Percentiles rank a stretch among this genome's conserved stretches.
phyloP scores from a whole-genome alignment of 2,329 filamentous ascomycete genomes.

The Fusarium humuli region DNA sequence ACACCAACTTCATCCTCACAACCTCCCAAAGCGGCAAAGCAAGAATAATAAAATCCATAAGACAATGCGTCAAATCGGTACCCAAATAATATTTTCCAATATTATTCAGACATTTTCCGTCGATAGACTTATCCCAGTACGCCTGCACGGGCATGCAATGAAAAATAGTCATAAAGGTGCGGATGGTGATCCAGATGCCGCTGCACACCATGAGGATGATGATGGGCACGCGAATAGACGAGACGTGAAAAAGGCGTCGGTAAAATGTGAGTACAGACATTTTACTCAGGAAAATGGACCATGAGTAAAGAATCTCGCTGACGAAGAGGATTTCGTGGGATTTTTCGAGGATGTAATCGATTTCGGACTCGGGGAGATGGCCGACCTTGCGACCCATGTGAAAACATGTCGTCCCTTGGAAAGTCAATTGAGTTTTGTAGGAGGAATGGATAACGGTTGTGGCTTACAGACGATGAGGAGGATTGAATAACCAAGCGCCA shows the following conservation, averaged over 20 bases:
- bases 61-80: conserved; percentile 31
- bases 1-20: conserved; percentile 17
- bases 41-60: conserved; percentile 34
- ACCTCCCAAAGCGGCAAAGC: conserved; percentile 26
- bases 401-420: conserved; percentile 22
- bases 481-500: conserved; percentile 28
- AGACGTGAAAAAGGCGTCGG: conserved; percentile 45
- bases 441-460: neutral
- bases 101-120: conserved; percentile 18
- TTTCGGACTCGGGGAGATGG: conserved; percentile 2
- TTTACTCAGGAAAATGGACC: conserved; percentile 47
- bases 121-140: conserved; percentile 31
- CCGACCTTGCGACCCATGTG: conserved; percentile 32
- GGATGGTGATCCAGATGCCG: conserved; percentile 45
- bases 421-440: neutral
- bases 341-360: conserved; percentile 28
- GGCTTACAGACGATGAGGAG: conserved; percentile 33
- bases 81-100: conserved; percentile 22
- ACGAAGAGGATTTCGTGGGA: conserved; percentile 29
- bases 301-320: conserved; percentile 41
- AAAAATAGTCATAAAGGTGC: conserved; percentile 37
- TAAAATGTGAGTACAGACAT: conserved; percentile 48
- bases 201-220: conserved; percentile 40
- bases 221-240: conserved; percentile 46
- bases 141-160: conserved; percentile 35